Percentiles rank a stretch among this genome's conserved stretches.
Evolutionary conservation across 2,329 filamentous ascomycete species (phyloP).

Genomic region (Epichloe baconii): DNA sequence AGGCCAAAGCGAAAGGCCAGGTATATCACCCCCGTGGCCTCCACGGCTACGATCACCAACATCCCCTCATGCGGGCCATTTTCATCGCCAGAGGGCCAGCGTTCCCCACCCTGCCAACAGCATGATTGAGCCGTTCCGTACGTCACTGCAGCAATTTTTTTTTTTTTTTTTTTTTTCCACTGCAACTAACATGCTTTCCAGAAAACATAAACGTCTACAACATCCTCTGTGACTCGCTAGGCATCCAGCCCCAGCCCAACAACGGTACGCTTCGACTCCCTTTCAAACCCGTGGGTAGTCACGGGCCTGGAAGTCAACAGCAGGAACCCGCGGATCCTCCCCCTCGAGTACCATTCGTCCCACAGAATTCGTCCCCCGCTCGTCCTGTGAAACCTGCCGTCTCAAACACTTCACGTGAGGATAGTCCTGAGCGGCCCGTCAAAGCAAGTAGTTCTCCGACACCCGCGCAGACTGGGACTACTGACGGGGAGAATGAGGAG

Average conservation of each 20-base stretch:
- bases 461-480: background rate
- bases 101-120: slow-evolving; percentile 76
- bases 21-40: slow-evolving; percentile 72
- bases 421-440: background rate
- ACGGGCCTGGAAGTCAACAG: slow-evolving; percentile 36
- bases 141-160: slow-evolving; percentile 27
- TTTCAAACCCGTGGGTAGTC: slow-evolving; percentile 48
- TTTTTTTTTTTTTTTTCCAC: background rate
- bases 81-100: slow-evolving; percentile 87
- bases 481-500: background rate
- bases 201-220: slow-evolving; percentile 96
- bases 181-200: slow-evolving; percentile 24
- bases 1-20: slow-evolving; percentile 48
- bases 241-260: slow-evolving; percentile 60
- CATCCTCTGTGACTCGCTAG: slow-evolving; percentile 78
- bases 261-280: slow-evolving; percentile 77
- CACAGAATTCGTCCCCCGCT: background rate
- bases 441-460: background rate
- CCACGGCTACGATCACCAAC: slow-evolving; percentile 89
- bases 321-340: slow-evolving; percentile 40
- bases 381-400: background rate
- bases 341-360: background rate
- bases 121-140: slow-evolving; percentile 68
- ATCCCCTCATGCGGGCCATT: slow-evolving; percentile 91
- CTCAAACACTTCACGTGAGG: background rate